These are phyloP conservation scores for Alternaria angustiovoidea DNA, from an alignment of 2,329 filamentous ascomycete genomes.

Conservation along the genomic window DNA sequence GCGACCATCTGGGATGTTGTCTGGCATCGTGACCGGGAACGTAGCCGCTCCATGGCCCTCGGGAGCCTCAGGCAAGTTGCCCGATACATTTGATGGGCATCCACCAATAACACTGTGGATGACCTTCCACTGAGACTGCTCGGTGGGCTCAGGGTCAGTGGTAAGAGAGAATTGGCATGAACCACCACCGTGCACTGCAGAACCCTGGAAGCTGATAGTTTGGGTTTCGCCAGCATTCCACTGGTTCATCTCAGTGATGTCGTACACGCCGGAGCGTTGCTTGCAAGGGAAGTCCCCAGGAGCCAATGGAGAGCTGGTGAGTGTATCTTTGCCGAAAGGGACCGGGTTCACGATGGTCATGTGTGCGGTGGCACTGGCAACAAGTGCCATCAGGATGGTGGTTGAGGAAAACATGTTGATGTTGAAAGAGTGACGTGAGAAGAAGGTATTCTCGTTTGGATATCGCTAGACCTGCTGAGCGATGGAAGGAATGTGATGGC, in stretches of 20 bases:
- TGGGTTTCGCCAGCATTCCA: slow-evolving; percentile 60
- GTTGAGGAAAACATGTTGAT: too few species aligned
- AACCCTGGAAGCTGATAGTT: too few species aligned
- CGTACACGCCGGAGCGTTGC: slow-evolving; percentile 58
- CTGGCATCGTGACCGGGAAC: too few species aligned
- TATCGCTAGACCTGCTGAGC: slow-evolving; percentile 53
- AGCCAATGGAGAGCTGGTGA: slow-evolving; percentile 71
- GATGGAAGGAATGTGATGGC: slow-evolving; percentile 34
- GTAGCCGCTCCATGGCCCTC: too few species aligned
- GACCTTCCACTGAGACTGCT: too few species aligned
- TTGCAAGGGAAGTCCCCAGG: slow-evolving; percentile 84
- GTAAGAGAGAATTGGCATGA: slow-evolving; percentile 91
- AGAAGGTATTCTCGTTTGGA: slow-evolving; percentile 26
- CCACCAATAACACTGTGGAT: too few species aligned
- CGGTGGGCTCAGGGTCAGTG: too few species aligned
- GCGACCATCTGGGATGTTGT: slow-evolving; percentile 73
- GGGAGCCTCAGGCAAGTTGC: too few species aligned
- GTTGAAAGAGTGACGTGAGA: slow-evolving; percentile 27
- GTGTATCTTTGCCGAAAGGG: slow-evolving; percentile 63
- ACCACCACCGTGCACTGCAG: slow-evolving; percentile 89
- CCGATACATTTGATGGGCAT: too few species aligned
- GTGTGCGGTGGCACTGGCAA: too few species aligned
- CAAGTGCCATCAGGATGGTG: too few species aligned
- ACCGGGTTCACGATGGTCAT: too few species aligned
- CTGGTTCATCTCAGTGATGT: slow-evolving; percentile 67